phyloP scores from a whole-genome alignment of 2,329 filamentous ascomycete genomes.

The Sclerotinia trifoliorum region DNA sequence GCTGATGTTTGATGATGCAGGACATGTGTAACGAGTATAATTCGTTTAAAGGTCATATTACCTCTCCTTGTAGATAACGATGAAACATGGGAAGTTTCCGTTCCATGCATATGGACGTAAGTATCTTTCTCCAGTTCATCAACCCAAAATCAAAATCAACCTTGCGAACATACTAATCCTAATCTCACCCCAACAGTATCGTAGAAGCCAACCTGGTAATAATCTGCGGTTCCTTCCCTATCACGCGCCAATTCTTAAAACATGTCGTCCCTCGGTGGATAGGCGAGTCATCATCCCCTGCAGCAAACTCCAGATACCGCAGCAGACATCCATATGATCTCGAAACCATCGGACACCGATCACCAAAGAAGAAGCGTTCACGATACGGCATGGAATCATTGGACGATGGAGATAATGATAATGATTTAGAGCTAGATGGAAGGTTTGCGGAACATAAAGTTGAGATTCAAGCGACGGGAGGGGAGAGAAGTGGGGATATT shows the following conservation, averaged over 20 bases:
- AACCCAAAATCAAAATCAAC: background rate
- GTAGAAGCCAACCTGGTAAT: slow-evolving; percentile 22
- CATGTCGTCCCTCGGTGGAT: slow-evolving; percentile 10
- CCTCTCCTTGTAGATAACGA: background rate
- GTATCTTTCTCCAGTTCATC: background rate
- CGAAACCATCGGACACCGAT: slow-evolving; percentile 15
- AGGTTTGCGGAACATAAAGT: background rate
- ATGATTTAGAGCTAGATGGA: slow-evolving; percentile 5
- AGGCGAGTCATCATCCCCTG: background rate
- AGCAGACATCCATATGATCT: background rate
- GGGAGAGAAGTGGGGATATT: background rate
- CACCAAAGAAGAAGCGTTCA: slow-evolving; percentile 6
- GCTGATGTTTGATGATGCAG: background rate
- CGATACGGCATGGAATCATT: background rate
- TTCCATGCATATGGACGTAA: slow-evolving; percentile 17
- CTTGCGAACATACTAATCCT: background rate
- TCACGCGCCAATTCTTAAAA: slow-evolving; percentile 11
- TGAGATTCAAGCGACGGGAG: background rate
- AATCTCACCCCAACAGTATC: background rate
- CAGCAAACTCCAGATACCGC: background rate
- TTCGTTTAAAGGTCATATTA: slow-evolving; percentile 7
- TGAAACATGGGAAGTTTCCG: slow-evolving; percentile 15
- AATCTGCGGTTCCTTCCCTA: slow-evolving; percentile 19
- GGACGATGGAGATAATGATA: background rate
- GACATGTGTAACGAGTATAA: slow-evolving; percentile 12